Percentiles rank a stretch among this genome's conserved stretches.
Evolutionary conservation across 1,139 yeast genomes (phyloP).

Genomic region (Geotrichum citri-aurantii): DNA sequence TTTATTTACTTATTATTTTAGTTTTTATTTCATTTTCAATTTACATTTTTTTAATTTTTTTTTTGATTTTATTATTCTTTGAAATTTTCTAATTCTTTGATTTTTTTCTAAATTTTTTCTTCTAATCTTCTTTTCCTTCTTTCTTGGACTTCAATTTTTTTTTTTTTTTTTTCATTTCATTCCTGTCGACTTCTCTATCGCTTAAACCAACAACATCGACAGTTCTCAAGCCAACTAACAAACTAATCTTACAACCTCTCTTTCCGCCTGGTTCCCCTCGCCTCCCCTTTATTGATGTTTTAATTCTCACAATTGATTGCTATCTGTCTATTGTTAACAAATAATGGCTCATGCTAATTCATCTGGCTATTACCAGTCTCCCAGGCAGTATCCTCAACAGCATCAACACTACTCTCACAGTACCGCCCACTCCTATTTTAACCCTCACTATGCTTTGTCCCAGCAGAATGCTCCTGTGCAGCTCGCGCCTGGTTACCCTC

Average conservation of each 20-base stretch:
- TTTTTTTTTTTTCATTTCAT: background rate
- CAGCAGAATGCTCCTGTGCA: background rate
- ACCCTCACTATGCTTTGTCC: slow-evolving; percentile 6
- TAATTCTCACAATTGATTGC: slow-evolving; percentile 11
- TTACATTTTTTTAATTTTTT: background rate
- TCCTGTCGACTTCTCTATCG: background rate
- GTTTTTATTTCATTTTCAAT: too few species aligned
- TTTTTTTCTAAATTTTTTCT: background rate
- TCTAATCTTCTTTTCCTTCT: background rate
- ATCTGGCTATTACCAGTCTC: slow-evolving; percentile 7
- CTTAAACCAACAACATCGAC: background rate
- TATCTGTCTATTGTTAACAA: slow-evolving; percentile 2
- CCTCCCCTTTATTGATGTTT: background rate
- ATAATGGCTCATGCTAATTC: slow-evolving; percentile 15
- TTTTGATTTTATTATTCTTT: background rate
- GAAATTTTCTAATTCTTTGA: background rate
- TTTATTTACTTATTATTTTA: too few species aligned
- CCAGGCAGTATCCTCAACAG: slow-evolving; percentile 8
- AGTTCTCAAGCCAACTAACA: background rate
- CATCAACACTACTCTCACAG: slow-evolving; percentile 11
- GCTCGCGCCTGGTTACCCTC: background rate
- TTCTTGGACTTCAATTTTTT: too few species aligned
- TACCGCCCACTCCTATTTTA: slow-evolving; percentile 2
- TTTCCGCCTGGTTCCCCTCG: background rate
- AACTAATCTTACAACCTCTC: background rate